Conservation (phyloP, 2,329 filamentous ascomycete species). For the Diaporthe nobilis region DNA sequence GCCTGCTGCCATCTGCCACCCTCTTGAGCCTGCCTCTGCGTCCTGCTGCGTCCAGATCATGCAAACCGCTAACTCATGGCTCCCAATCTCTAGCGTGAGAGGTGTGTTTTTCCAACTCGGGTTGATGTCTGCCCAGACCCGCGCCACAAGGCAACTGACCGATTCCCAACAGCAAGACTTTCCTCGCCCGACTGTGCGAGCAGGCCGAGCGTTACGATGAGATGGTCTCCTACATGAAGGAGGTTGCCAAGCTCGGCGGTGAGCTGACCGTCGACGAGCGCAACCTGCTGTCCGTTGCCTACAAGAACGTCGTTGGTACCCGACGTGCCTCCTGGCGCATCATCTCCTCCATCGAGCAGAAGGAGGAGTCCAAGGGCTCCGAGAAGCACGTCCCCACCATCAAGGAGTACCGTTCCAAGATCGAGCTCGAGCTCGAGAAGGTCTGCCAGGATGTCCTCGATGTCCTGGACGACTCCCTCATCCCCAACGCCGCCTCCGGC, state of each 20-base stretch:
- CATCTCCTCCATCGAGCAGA: conserved; percentile 99
- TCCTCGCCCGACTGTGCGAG: conserved; percentile 99
- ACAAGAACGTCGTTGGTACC: conserved; percentile 99
- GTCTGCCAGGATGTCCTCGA: conserved; percentile 98
- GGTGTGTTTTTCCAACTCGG: conserved; percentile 46
- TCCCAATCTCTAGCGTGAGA: conserved; percentile 47
- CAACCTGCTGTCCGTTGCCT: conserved; percentile 97
- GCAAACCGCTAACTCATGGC: conserved; percentile 45
- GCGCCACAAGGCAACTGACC: conserved; percentile 53
- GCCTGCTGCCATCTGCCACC: neutral
- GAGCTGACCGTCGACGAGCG: conserved; percentile 96
- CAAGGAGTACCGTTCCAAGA: conserved; percentile 98
- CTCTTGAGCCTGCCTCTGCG: neutral
- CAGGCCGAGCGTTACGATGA: conserved; percentile 99
- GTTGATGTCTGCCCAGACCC: conserved; percentile 28
- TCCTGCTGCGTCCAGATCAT: neutral
- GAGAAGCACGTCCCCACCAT: conserved; percentile 96
- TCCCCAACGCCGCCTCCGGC: conserved; percentile 95
- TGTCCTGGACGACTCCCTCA: conserved; percentile 92
- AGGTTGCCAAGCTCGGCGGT: conserved; percentile 90
- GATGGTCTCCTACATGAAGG: conserved; percentile 99
- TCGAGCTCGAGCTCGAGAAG: conserved; percentile 96
- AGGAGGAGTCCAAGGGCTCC: conserved; percentile 99
- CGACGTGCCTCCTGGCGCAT: conserved; percentile 99
- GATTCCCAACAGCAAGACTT: conserved; percentile 85